These are phyloP conservation scores for Acacia acuminata DNA, from an alignment of 306 rosid species.

Conservation along the genomic window DNA sequence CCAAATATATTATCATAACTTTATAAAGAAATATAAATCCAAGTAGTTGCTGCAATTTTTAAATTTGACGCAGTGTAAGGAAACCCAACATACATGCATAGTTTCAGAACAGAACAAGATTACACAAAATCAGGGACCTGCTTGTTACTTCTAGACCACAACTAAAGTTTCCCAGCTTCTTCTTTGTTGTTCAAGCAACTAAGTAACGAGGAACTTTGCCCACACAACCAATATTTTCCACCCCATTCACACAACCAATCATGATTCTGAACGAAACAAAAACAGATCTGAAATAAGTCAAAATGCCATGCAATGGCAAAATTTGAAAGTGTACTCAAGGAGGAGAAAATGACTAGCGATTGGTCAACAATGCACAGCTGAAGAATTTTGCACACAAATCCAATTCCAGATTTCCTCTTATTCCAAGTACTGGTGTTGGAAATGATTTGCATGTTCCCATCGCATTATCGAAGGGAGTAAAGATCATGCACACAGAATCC, in stretches of 20 bases:
- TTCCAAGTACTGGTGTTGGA: neutral
- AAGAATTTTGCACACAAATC: neutral
- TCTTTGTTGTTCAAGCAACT: constrained; percentile 22
- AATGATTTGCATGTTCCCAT: neutral
- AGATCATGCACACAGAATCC: neutral
- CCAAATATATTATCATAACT: constrained; percentile 12
- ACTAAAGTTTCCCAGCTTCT: neutral
- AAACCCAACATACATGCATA: constrained; percentile 17
- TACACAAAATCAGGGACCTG: neutral
- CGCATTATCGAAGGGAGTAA: neutral
- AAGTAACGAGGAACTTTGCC: neutral
- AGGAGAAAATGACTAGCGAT: neutral
- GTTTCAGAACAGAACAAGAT: constrained; percentile 14
- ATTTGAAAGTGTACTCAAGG: neutral
- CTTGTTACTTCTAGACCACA: neutral
- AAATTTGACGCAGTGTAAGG: neutral
- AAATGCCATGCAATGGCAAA: neutral
- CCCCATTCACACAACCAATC: neutral
- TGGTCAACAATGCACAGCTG: neutral
- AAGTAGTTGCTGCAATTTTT: neutral
- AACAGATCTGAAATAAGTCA: neutral
- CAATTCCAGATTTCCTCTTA: neutral
- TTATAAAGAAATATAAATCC: constrained; percentile 8
- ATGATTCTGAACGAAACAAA: neutral
- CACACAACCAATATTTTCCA: neutral